phyloP scores from a whole-genome alignment of 2,329 filamentous ascomycete species.

The Arthrobotrys conoides region DNA sequence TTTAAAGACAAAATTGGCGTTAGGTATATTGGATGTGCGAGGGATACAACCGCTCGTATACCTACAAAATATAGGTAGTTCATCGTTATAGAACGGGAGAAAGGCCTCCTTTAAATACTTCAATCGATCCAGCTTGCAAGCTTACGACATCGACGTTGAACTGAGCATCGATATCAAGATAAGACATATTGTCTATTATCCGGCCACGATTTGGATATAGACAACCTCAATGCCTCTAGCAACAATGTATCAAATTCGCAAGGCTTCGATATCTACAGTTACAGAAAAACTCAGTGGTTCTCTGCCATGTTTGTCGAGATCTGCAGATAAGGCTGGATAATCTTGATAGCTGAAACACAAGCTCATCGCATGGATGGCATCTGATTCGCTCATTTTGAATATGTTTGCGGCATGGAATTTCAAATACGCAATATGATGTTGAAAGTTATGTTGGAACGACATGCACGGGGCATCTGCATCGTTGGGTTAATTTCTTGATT shows the following conservation, averaged over 20 bases:
- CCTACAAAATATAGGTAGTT: too few species aligned
- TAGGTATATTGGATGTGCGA: too few species aligned
- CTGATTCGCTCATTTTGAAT: not conserved
- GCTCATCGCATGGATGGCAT: not conserved
- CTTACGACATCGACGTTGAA: too few species aligned
- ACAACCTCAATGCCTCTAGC: too few species aligned
- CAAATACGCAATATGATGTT: not conserved
- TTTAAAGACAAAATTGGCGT: too few species aligned
- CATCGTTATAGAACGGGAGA: too few species aligned
- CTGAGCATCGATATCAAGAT: not conserved
- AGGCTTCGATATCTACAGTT: not conserved
- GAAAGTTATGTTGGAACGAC: not conserved
- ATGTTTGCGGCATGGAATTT: not conserved
- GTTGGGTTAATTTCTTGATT: constrained; percentile 4
- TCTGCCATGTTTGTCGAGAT: not conserved
- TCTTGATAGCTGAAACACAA: not conserved
- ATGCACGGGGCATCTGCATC: not conserved
- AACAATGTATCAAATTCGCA: too few species aligned
- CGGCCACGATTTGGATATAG: too few species aligned
- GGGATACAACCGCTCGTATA: too few species aligned
- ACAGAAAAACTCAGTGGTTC: not conserved
- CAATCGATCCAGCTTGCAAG: too few species aligned
- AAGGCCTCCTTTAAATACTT: too few species aligned
- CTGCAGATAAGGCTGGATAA: constrained; percentile 6
- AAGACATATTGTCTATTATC: too few species aligned